These are phyloP conservation scores for Oryza australiensis DNA, from an alignment of 176 grass and related monocot species.

Conservation along the genomic window DNA sequence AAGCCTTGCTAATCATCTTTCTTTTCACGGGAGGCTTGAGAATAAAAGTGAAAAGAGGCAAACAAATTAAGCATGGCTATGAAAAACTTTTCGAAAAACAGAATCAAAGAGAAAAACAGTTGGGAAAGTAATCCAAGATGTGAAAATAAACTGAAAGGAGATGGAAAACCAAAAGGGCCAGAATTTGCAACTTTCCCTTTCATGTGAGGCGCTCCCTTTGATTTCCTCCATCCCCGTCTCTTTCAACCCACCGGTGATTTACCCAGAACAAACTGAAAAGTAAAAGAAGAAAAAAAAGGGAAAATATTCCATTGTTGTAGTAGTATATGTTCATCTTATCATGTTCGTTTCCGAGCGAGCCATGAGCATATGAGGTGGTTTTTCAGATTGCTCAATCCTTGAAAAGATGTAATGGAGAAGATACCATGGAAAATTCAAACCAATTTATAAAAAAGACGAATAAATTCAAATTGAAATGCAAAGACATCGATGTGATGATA, in stretches of 20 bases:
- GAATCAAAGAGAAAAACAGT: neutral
- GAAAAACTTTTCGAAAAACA: constrained; percentile 11
- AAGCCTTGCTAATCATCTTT: neutral
- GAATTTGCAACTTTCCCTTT: constrained; percentile 24
- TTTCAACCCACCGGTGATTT: neutral
- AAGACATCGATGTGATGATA: neutral
- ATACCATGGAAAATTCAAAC: neutral
- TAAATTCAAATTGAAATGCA: neutral
- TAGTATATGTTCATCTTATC: neutral
- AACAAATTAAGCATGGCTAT: constrained; percentile 1
- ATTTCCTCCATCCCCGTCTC: constrained; percentile 14
- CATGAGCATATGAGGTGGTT: neutral
- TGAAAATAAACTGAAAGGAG: neutral
- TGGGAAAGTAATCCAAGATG: constrained; percentile 11
- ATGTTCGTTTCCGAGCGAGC: neutral
- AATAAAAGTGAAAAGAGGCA: constrained; percentile 11
- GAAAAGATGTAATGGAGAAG: neutral
- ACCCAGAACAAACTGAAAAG: neutral
- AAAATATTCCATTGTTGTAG: no score
- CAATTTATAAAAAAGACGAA: neutral
- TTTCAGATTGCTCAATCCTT: neutral
- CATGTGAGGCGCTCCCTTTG: constrained; percentile 25
- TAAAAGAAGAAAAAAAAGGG: neutral
- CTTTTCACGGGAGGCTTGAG: constrained; percentile 13
- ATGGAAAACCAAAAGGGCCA: neutral